Evolutionary conservation across 225 moss, liverwort and hornwort species (phyloP).

Genomic region (Climacium dendroides): DNA sequence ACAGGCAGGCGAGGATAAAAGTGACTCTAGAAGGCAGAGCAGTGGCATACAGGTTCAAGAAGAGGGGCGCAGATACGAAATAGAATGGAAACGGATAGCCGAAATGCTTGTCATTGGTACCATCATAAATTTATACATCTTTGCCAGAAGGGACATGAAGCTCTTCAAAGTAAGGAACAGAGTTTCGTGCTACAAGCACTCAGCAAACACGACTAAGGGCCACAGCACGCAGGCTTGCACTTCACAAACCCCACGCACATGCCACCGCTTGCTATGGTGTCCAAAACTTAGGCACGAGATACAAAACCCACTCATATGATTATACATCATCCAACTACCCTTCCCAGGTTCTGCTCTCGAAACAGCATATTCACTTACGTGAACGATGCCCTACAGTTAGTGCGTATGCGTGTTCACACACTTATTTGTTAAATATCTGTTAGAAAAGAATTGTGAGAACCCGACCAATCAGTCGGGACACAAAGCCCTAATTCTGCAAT

Average conservation of each 20-base stretch:
- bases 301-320: neutral
- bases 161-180: neutral
- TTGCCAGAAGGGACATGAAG: neutral
- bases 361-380: slow-evolving; percentile 31
- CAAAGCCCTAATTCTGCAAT: slow-evolving; percentile 25
- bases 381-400: slow-evolving; percentile 17
- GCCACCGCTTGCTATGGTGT: neutral
- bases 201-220: neutral
- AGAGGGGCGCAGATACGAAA: neutral
- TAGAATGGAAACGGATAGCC: neutral
- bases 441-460: slow-evolving; percentile 23
- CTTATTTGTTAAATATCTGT: slow-evolving; percentile 12
- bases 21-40: neutral
- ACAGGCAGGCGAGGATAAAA: neutral
- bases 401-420: neutral
- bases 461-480: slow-evolving; percentile 16
- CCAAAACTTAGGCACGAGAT: slow-evolving; percentile 6
- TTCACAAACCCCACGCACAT: slow-evolving; percentile 1
- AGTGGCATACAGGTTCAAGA: neutral
- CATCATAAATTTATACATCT: slow-evolving; percentile 6
- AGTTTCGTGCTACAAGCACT: slow-evolving; percentile 1
- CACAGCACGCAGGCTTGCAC: neutral
- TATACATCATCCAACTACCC: neutral
- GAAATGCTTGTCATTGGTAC: neutral
- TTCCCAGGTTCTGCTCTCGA: neutral